Conservation (phyloP, 1,284 basidiomycete species). For the Naganishia sp. region DNA sequence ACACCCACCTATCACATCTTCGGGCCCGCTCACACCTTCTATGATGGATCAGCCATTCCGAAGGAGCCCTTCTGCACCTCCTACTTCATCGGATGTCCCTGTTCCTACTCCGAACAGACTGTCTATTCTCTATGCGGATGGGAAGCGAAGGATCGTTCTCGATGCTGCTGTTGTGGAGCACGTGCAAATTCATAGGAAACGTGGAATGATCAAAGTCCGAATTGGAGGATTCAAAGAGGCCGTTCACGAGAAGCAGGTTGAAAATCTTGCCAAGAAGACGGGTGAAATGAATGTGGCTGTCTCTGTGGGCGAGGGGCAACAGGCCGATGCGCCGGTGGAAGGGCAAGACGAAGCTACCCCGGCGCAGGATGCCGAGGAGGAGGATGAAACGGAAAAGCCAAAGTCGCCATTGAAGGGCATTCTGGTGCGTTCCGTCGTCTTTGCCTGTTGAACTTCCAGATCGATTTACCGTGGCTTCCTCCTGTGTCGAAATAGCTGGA, state of each 20-base stretch:
- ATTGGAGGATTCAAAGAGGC: constrained; percentile 50
- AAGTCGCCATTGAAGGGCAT: constrained; percentile 47
- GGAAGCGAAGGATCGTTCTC: constrained; percentile 78
- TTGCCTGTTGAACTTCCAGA: constrained; percentile 45
- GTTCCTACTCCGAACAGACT: constrained; percentile 58
- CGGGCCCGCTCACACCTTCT: constrained; percentile 22
- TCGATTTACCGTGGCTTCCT: constrained; percentile 24
- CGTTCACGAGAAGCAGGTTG: constrained; percentile 30
- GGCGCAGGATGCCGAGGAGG: constrained; percentile 27
- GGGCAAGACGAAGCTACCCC: constrained; percentile 6
- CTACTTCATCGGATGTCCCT: constrained; percentile 38
- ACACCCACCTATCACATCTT: constrained; percentile 16
- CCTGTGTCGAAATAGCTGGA: constrained; percentile 44
- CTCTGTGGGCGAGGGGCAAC: neutral
- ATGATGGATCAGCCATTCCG: constrained; percentile 26
- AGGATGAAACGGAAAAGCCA: constrained; percentile 26
- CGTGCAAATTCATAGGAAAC: constrained; percentile 75
- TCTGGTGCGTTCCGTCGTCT: constrained; percentile 44
- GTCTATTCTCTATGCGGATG: constrained; percentile 91
- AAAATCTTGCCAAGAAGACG: constrained; percentile 31
- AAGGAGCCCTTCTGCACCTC: constrained; percentile 32
- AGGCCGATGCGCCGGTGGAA: constrained; percentile 9
- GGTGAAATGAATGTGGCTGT: constrained; percentile 32
- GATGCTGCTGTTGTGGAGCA: constrained; percentile 82
- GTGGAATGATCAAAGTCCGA: constrained; percentile 80